Evolutionary conservation across 345 rosid genomes (phyloP).

Genomic region (Gossypium stocksii): DNA sequence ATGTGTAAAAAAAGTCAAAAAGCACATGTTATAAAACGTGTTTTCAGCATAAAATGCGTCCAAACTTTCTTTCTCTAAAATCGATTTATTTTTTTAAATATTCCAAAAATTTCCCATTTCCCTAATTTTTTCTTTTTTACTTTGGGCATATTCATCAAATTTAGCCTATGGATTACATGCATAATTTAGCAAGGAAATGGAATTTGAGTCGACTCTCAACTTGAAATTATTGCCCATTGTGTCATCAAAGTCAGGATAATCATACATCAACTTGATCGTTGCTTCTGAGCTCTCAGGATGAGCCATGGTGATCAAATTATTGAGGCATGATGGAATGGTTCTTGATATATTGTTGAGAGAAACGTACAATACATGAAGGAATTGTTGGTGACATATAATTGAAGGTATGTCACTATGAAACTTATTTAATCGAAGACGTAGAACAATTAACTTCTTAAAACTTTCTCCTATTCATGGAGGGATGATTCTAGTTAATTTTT

Average conservation of each 20-base stretch:
- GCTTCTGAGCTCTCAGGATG: neutral
- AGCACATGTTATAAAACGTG: accelerated
- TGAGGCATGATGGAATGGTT: neutral
- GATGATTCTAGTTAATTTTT: neutral
- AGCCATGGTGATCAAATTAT: neutral
- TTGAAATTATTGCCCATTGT: neutral
- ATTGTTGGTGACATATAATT: neutral
- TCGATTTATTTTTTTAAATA: too few species aligned
- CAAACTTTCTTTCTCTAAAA: too few species aligned
- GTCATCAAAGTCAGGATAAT: neutral
- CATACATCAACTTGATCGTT: neutral
- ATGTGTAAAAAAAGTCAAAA: too few species aligned
- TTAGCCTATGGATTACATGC: neutral
- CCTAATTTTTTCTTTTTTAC: neutral
- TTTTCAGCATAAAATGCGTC: too few species aligned
- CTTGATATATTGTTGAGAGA: neutral
- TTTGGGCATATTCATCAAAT: too few species aligned
- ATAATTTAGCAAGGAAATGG: neutral
- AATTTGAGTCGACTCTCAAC: neutral
- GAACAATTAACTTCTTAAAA: neutral
- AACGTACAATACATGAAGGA: neutral
- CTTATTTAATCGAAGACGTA: neutral
- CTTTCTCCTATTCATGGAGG: neutral
- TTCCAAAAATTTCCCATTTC: too few species aligned
- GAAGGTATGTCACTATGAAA: neutral